Conservation (phyloP, 176 grass and related monocot species). For the Tillandsia fasciculata region DNA sequence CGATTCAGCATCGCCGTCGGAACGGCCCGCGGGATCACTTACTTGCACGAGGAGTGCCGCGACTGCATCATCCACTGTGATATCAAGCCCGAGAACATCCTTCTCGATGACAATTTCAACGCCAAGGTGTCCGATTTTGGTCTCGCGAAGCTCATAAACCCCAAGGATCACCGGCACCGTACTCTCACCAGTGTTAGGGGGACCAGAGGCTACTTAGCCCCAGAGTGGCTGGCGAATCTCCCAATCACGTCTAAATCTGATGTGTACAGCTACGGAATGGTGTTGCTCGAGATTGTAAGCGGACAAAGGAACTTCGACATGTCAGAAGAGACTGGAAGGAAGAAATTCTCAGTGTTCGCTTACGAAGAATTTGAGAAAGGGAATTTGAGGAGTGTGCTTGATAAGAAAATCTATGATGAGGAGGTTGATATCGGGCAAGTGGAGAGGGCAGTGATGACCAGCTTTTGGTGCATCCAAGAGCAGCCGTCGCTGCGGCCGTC, state of each 20-base stretch:
- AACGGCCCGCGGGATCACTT: conserved; percentile 81
- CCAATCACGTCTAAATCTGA: conserved; percentile 89
- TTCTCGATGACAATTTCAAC: conserved; percentile 69
- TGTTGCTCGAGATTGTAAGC: conserved; percentile 76
- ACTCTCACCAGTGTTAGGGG: conserved; percentile 79
- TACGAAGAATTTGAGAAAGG: conserved; percentile 89
- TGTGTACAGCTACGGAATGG: conserved; percentile 97
- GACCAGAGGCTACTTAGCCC: conserved; percentile 77
- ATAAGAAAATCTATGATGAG: conserved; percentile 31
- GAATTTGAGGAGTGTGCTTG: conserved; percentile 25
- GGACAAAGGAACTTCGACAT: conserved; percentile 83
- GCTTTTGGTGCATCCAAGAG: conserved; percentile 99
- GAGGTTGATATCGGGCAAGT: conserved; percentile 69
- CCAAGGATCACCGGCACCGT: conserved; percentile 80
- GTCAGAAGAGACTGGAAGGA: conserved; percentile 52
- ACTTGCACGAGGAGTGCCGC: conserved; percentile 97
- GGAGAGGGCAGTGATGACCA: conserved; percentile 51
- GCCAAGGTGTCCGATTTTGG: conserved; percentile 98
- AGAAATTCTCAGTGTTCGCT: conserved; percentile 87
- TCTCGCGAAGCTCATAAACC: conserved; percentile 76
- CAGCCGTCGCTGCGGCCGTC: conserved; percentile 75
- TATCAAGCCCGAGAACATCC: conserved; percentile 98
- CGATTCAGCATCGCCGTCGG: conserved; percentile 71
- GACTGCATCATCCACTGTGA: conserved; percentile 98
- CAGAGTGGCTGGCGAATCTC: conserved; percentile 94